Evolutionary conservation across 768 basidiomycete species (phyloP).

Genomic region (Lanmaoa rubissima): DNA sequence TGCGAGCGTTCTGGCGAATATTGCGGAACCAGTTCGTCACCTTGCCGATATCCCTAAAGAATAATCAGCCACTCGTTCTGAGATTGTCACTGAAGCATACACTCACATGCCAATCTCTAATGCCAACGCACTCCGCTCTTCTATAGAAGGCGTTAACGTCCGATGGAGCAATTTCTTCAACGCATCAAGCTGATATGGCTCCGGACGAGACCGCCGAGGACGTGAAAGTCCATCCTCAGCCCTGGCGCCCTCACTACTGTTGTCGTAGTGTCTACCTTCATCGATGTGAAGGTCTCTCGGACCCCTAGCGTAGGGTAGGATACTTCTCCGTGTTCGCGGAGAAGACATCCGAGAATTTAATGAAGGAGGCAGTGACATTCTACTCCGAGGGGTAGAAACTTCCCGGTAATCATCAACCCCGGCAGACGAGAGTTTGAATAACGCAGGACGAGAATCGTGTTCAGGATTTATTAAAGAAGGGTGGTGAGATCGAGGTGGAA

Average conservation of each 20-base stretch:
- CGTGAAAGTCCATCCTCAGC: slow-evolving; percentile 42
- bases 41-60: slow-evolving; percentile 69
- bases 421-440: slow-evolving; percentile 12
- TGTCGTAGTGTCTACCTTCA: slow-evolving; percentile 25
- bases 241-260: slow-evolving; percentile 18
- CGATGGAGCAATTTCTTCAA: slow-evolving; percentile 66
- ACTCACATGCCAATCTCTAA: slow-evolving; percentile 75
- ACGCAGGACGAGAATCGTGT: slow-evolving; percentile 14
- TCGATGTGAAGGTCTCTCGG: slow-evolving; percentile 25
- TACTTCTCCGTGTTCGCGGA: slow-evolving; percentile 29
- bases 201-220: slow-evolving; percentile 72
- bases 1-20: slow-evolving; percentile 76
- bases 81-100: neutral
- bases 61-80: slow-evolving; percentile 12
- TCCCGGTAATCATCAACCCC: slow-evolving; percentile 20
- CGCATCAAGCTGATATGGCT: slow-evolving; percentile 74
- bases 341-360: slow-evolving; percentile 28
- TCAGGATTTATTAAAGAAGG: slow-evolving; percentile 30
- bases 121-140: slow-evolving; percentile 72
- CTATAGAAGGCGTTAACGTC: slow-evolving; percentile 74
- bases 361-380: slow-evolving; percentile 33
- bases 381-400: slow-evolving; percentile 23
- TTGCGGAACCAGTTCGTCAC: slow-evolving; percentile 91
- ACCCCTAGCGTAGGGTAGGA: slow-evolving; percentile 29
- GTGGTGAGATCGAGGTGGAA: slow-evolving; percentile 31